A percentile compares a stretch with the other conserved stretches of the same genome.
These are phyloP conservation scores for Linderniella brevidens DNA, from an alignment of 257 asterid genomes.

Conservation along the genomic window DNA sequence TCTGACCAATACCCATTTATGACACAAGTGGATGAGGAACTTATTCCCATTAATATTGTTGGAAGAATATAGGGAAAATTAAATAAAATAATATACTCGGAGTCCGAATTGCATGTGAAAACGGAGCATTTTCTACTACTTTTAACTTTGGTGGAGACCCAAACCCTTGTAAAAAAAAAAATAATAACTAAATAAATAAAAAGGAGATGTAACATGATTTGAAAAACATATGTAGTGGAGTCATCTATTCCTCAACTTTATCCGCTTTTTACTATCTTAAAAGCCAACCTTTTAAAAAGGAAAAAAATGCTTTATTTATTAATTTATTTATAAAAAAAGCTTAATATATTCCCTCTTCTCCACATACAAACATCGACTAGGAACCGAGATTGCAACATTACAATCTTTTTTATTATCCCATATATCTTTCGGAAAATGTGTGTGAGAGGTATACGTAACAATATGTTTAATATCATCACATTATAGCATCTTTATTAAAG, in stretches of 20 bases:
- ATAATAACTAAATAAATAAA: not conserved
- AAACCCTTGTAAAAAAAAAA: no score
- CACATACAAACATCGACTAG: conserved; percentile 62
- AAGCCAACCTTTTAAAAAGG: conserved; percentile 64
- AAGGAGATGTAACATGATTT: conserved; percentile 9
- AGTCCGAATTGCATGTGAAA: no score
- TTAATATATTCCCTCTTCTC: conserved; percentile 40
- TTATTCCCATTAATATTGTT: no score
- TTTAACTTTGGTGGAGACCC: no score
- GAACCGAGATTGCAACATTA: conserved; percentile 49
- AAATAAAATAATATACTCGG: no score
- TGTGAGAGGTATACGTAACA: not conserved
- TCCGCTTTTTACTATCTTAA: conserved; percentile 32
- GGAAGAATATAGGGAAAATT: no score
- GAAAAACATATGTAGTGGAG: conserved; percentile 31
- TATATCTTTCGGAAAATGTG: no score
- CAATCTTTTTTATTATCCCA: not conserved
- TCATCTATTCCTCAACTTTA: conserved; percentile 52
- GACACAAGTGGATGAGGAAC: no score
- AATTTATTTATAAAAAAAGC: conserved; percentile 32
- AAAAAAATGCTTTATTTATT: conserved; percentile 15
- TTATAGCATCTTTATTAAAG: conserved; percentile 18
- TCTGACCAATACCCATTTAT: no score
- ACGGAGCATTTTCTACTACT: no score
- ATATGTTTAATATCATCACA: not conserved